phyloP scores from a whole-genome alignment of 371 early-diverging fungal species.

The Zopfochytrium polystomum region DNA sequence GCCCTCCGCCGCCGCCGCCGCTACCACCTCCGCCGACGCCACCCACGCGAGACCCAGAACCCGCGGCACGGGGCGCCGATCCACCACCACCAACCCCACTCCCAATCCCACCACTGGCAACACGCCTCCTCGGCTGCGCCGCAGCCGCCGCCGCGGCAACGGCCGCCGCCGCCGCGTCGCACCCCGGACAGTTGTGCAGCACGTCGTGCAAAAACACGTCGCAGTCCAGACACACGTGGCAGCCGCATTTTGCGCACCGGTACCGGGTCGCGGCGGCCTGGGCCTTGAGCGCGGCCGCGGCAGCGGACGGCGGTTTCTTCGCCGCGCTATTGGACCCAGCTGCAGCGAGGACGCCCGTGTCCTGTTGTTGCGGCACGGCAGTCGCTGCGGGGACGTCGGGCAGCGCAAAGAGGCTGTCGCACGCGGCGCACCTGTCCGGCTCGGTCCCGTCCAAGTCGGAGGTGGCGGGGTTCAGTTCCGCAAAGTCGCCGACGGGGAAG shows the following conservation, averaged over 20 bases:
- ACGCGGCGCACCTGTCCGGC: slow-evolving; percentile 33
- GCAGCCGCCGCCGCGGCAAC: too few species aligned
- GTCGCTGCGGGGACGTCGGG: neutral
- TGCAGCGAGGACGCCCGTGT: neutral
- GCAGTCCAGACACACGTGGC: slow-evolving; percentile 89
- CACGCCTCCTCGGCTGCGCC: too few species aligned
- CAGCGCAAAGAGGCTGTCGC: slow-evolving; percentile 32
- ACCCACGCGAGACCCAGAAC: too few species aligned
- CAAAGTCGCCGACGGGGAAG: slow-evolving; percentile 67
- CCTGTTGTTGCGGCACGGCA: neutral
- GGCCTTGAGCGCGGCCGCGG: neutral
- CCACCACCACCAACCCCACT: too few species aligned
- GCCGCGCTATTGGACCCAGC: neutral
- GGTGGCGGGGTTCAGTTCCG: neutral
- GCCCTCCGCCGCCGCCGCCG: too few species aligned
- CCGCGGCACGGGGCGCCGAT: too few species aligned
- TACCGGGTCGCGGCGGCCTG: slow-evolving; percentile 49
- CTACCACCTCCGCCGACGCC: too few species aligned
- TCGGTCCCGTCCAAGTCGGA: slow-evolving; percentile 5
- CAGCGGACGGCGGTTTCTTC: neutral
- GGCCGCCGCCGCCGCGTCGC: too few species aligned
- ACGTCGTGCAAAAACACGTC: slow-evolving; percentile 91
- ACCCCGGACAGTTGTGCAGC: slow-evolving; percentile 91
- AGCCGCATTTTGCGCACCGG: slow-evolving; percentile 73
- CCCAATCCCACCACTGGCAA: too few species aligned